These are phyloP conservation scores for Acephala macrosclerotiorum DNA, from an alignment of 2,329 filamentous ascomycete species.

Conservation along the genomic window DNA sequence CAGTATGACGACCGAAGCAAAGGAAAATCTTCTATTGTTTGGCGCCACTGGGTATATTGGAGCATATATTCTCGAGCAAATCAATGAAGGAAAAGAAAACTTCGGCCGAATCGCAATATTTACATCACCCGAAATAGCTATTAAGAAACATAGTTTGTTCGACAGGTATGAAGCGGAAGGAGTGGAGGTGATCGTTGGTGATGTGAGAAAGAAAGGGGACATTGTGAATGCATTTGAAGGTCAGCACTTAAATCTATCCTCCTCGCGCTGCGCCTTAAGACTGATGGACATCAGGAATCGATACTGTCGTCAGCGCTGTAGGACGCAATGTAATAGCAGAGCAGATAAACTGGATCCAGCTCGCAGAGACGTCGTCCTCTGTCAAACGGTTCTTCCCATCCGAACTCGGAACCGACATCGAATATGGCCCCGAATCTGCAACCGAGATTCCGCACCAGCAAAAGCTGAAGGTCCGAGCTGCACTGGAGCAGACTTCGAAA, in stretches of 20 bases:
- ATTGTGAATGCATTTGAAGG: slow-evolving; percentile 61
- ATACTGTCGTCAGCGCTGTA: slow-evolving; percentile 71
- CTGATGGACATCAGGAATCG: slow-evolving; percentile 51
- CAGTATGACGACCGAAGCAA: background rate
- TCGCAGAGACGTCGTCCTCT: slow-evolving; percentile 67
- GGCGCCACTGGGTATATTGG: slow-evolving; percentile 62
- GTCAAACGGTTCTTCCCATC: slow-evolving; percentile 67
- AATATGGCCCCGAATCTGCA: slow-evolving; percentile 63
- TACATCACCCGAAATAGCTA: slow-evolving; percentile 60
- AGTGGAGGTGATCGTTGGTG: slow-evolving; percentile 62
- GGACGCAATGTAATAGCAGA: slow-evolving; percentile 67
- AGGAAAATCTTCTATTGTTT: slow-evolving; percentile 55
- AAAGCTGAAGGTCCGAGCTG: slow-evolving; percentile 72
- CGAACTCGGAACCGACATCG: slow-evolving; percentile 59
- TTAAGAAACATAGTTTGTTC: slow-evolving; percentile 57
- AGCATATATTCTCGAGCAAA: slow-evolving; percentile 56
- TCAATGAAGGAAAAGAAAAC: slow-evolving; percentile 52
- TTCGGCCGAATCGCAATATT: slow-evolving; percentile 61
- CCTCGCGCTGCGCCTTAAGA: background rate
- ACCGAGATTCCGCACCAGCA: slow-evolving; percentile 72
- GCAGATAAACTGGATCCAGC: slow-evolving; percentile 67
- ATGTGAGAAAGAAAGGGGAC: slow-evolving; percentile 58
- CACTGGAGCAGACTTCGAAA: slow-evolving; percentile 57
- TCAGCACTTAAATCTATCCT: slow-evolving; percentile 10
- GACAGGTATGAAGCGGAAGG: slow-evolving; percentile 52